Conservation (phyloP, 2,329 filamentous ascomycete genomes). For the Ceratocystis cacaofunesta region DNA sequence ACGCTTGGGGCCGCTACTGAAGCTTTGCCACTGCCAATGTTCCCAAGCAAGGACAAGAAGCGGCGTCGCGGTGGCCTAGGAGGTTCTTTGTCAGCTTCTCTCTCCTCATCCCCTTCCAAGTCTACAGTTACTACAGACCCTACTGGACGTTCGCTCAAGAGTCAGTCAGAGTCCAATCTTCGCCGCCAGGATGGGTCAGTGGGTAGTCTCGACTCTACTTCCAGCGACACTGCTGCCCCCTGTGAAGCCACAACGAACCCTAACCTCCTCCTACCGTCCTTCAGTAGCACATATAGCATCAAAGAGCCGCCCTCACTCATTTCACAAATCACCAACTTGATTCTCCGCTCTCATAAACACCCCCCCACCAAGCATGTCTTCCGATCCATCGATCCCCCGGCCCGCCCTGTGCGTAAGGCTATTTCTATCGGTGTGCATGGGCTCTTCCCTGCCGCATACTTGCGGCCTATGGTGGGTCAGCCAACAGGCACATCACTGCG, state of each 20-base stretch:
- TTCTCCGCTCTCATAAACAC: conserved; percentile 34
- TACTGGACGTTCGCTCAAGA: conserved; percentile 17
- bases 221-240: background rate
- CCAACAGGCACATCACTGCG: conserved; percentile 90
- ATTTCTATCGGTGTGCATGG: conserved; percentile 91
- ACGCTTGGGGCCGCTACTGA: background rate
- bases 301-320: conserved; percentile 55
- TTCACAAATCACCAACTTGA: conserved; percentile 46
- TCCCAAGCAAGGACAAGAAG: conserved; percentile 3
- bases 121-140: conserved; percentile 20
- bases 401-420: conserved; percentile 57
- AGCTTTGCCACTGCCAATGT: background rate
- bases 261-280: conserved; percentile 57
- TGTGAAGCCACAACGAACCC: conserved; percentile 23
- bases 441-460: conserved; percentile 72
- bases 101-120: conserved; percentile 23
- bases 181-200: conserved; percentile 1
- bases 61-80: background rate
- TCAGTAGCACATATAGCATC: conserved; percentile 51
- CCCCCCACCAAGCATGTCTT: conserved; percentile 56
- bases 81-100: conserved; percentile 23
- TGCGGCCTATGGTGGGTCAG: conserved; percentile 84
- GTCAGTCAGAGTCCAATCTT: background rate
- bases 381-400: conserved; percentile 48
- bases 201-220: conserved; percentile 4